Conservation (phyloP, 176 grass and related monocot species). For the Oryza longistaminata region DNA sequence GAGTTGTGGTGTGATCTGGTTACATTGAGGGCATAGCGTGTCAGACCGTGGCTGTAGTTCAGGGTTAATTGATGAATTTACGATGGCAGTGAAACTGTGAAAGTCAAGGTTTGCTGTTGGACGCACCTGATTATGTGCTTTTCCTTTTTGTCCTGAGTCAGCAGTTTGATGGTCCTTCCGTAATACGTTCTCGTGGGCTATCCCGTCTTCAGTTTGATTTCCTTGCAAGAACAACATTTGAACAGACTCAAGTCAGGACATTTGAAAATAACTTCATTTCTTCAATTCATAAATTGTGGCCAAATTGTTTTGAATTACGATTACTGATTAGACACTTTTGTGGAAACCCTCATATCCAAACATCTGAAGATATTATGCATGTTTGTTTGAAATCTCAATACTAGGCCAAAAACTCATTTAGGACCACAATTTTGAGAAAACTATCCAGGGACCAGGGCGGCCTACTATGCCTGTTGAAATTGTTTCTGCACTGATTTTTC, state of each 20-base stretch:
- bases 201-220: not conserved
- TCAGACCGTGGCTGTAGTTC: not conserved
- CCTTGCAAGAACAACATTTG: not conserved
- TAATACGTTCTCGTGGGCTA: not conserved
- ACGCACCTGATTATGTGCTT: not conserved
- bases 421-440: not conserved
- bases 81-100: not conserved
- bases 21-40: not conserved
- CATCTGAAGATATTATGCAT: not conserved
- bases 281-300: slow-evolving; percentile 2
- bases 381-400: slow-evolving; percentile 16
- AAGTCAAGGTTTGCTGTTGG: not conserved
- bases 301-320: not conserved
- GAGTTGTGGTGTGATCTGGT: not conserved
- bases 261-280: not conserved
- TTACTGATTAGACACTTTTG: not conserved
- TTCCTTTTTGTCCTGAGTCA: not conserved
- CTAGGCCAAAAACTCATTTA: not conserved
- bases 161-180: not conserved
- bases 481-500: not conserved
- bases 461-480: not conserved
- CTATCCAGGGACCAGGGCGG: not conserved
- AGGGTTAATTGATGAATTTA: not conserved
- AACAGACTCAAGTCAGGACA: not conserved
- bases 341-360: not conserved